Evolutionary conservation across 225 moss, liverwort and hornwort genomes (phyloP).

Genomic region (Lunularia cruciata): DNA sequence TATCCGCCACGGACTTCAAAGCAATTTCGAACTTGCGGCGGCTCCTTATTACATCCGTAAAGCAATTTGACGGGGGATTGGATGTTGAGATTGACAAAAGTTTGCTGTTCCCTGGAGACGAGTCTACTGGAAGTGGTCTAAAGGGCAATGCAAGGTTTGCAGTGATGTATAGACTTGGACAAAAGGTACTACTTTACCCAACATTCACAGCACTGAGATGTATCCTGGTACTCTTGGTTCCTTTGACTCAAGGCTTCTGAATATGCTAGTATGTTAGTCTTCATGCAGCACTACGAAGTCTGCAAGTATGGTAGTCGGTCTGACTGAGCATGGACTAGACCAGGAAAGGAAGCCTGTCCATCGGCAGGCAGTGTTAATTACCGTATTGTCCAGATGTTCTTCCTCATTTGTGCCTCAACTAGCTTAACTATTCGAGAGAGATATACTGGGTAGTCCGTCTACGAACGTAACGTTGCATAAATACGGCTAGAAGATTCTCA

Average conservation of each 20-base stretch:
- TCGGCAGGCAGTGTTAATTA: too few relatives aligned
- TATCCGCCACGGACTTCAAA: constrained; percentile 22
- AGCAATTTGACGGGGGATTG: constrained; percentile 20
- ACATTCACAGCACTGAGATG: background rate
- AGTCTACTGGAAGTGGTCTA: background rate
- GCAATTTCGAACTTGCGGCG: constrained; percentile 15
- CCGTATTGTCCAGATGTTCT: too few relatives aligned
- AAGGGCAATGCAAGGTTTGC: constrained; percentile 11
- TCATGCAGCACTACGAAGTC: too few relatives aligned
- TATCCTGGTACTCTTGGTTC: background rate
- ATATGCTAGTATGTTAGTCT: background rate
- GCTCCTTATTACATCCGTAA: constrained; percentile 11
- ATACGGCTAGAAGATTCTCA: background rate
- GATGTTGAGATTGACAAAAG: constrained; percentile 12
- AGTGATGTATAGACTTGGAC: constrained; percentile 30
- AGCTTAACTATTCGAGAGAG: too few relatives aligned
- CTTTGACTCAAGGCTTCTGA: background rate
- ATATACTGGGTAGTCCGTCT: background rate
- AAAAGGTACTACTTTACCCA: constrained; percentile 21
- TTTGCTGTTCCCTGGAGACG: constrained; percentile 2
- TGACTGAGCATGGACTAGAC: too few relatives aligned
- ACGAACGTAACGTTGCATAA: background rate
- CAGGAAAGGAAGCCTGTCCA: too few relatives aligned
- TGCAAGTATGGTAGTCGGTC: too few relatives aligned
- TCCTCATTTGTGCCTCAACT: too few relatives aligned